Conservation (phyloP, 306 rosid genomes). For the Gastrolobium bilobum region DNA sequence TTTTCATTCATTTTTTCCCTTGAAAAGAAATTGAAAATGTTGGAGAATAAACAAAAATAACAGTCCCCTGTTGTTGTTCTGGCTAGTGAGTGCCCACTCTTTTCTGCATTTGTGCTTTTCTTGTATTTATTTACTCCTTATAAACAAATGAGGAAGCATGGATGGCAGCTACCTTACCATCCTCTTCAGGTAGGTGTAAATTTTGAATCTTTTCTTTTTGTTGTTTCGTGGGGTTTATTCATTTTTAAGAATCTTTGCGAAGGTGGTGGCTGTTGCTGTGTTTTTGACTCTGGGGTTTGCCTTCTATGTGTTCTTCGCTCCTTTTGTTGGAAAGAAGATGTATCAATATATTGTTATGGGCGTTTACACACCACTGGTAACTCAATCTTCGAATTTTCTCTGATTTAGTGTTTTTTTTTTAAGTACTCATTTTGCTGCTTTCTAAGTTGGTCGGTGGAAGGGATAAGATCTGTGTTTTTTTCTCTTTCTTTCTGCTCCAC, state of each 20-base stretch:
- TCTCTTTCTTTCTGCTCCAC: slow-evolving; percentile 45
- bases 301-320: slow-evolving; percentile 92
- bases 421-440: slow-evolving; percentile 6
- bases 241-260: slow-evolving; percentile 27
- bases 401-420: slow-evolving; percentile 16
- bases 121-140: slow-evolving; percentile 21
- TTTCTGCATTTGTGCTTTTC: slow-evolving; percentile 22
- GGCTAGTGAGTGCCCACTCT: slow-evolving; percentile 8
- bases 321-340: slow-evolving; percentile 79
- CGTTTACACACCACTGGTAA: slow-evolving; percentile 86
- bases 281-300: slow-evolving; percentile 94
- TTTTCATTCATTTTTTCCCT: slow-evolving; percentile 42
- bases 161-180: slow-evolving; percentile 94
- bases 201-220: neutral
- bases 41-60: slow-evolving; percentile 27
- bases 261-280: slow-evolving; percentile 96
- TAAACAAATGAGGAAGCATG: slow-evolving; percentile 86
- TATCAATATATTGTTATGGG: slow-evolving; percentile 79
- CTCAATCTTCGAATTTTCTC: slow-evolving; percentile 35
- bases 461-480: slow-evolving; percentile 63
- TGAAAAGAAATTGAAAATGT: slow-evolving; percentile 49
- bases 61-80: slow-evolving; percentile 11
- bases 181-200: slow-evolving; percentile 77
- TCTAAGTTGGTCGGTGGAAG: slow-evolving; percentile 28
- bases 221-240: neutral